Conservation (phyloP, 2,329 filamentous ascomycete genomes). For the Emydomyces testavorans region DNA sequence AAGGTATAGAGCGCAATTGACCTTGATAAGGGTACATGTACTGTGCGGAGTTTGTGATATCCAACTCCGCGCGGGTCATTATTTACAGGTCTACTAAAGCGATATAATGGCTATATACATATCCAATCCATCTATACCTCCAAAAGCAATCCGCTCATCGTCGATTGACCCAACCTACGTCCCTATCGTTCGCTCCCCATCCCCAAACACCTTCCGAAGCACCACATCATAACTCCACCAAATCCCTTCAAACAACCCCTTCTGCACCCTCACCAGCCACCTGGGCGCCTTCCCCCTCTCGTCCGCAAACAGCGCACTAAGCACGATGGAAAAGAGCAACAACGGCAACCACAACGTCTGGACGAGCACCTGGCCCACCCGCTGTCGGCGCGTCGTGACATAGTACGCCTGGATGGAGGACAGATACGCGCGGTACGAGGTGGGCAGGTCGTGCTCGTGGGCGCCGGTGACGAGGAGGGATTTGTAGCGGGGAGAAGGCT, state of each 20-base stretch:
- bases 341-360: conserved; percentile 48
- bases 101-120: background rate
- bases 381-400: conserved; percentile 55
- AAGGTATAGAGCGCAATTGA: background rate
- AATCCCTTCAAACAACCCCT: conserved; percentile 44
- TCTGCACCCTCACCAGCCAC: conserved; percentile 50
- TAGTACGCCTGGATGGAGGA: conserved; percentile 57
- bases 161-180: no score
- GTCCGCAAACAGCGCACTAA: conserved; percentile 43
- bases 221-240: conserved; percentile 56
- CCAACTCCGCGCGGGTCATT: background rate
- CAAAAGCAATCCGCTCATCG: no score
- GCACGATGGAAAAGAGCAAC: conserved; percentile 43
- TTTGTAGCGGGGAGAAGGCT: conserved; percentile 74
- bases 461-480: conserved; percentile 70
- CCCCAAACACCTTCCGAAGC: conserved; percentile 62
- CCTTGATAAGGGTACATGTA: background rate
- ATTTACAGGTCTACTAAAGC: background rate
- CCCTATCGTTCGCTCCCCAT: conserved; percentile 60
- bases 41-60: background rate
- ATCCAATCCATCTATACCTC: background rate
- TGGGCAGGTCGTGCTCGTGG: conserved; percentile 64
- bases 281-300: conserved; percentile 55
- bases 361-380: conserved; percentile 53
- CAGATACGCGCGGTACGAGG: conserved; percentile 66